Conservation (phyloP, 768 basidiomycete genomes). For the Pholiota molesta region DNA sequence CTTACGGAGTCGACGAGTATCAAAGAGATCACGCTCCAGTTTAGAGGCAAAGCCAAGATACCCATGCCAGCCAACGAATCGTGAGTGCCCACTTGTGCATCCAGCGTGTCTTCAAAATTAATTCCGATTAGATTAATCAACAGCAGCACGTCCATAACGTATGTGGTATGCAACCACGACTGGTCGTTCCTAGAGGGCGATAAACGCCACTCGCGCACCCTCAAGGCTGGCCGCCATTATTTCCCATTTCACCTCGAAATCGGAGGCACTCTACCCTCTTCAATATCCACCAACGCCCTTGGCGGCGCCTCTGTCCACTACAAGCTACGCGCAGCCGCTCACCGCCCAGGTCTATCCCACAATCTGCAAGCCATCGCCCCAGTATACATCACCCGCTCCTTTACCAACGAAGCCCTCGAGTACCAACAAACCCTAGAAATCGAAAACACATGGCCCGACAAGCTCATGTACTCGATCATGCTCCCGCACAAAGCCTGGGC, state of each 20-base stretch:
- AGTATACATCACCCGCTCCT: constrained; percentile 72
- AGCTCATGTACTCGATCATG: constrained; percentile 94
- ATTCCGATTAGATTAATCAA: constrained; percentile 39
- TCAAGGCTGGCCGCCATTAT: constrained; percentile 93
- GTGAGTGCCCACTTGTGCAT: constrained; percentile 43
- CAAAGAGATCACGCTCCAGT: constrained; percentile 82
- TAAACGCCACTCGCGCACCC: constrained; percentile 77
- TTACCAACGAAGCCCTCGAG: constrained; percentile 83
- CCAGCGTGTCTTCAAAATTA: constrained; percentile 10
- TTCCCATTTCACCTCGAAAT: constrained; percentile 93
- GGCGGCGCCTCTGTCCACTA: constrained; percentile 78
- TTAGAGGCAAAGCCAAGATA: constrained; percentile 80
- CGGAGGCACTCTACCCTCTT: constrained; percentile 84
- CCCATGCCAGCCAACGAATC: constrained; percentile 60
- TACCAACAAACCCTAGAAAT: constrained; percentile 96
- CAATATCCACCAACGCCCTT: constrained; percentile 54
- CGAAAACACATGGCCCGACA: constrained; percentile 97
- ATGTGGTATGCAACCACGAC: constrained; percentile 77
- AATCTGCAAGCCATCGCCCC: constrained; percentile 63
- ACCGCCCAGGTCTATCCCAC: constrained; percentile 61
- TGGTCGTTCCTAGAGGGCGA: constrained; percentile 93
- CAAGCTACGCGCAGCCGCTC: constrained; percentile 86
- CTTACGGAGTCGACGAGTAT: constrained; percentile 82
- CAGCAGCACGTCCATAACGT: constrained; percentile 51
- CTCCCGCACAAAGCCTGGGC: constrained; percentile 97